Conservation (phyloP, 1,284 basidiomycete species). For the Naganishia liquefaciens region DNA sequence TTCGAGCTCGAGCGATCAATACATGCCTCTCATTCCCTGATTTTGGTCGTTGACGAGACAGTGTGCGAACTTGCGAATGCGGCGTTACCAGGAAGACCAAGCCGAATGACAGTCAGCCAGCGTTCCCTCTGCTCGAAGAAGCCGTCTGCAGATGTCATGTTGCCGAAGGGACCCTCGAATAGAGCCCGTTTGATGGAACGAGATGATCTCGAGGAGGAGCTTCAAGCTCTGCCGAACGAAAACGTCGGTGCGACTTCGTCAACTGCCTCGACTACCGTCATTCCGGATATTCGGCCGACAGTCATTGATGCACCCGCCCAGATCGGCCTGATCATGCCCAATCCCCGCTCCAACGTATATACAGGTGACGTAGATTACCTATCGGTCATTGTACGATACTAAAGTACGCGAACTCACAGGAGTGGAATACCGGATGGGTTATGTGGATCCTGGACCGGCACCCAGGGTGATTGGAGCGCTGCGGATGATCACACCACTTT, state of each 20-base stretch:
- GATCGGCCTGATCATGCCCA: slow-evolving; percentile 52
- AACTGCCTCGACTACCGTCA: neutral
- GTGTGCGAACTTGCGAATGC: too few relatives aligned
- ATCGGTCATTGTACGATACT: neutral
- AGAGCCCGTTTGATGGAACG: too few relatives aligned
- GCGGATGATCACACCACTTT: slow-evolving; percentile 45
- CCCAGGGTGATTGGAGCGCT: slow-evolving; percentile 45
- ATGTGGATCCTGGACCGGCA: slow-evolving; percentile 45
- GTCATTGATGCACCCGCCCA: slow-evolving; percentile 24
- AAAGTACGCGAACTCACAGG: slow-evolving; percentile 31
- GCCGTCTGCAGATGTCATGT: too few relatives aligned
- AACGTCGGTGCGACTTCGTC: neutral
- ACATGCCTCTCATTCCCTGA: too few relatives aligned
- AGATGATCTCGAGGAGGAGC: too few relatives aligned
- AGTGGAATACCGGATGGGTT: slow-evolving; percentile 49
- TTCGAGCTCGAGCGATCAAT: too few relatives aligned
- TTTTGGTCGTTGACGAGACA: too few relatives aligned
- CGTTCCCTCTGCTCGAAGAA: too few relatives aligned
- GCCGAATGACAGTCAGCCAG: too few relatives aligned
- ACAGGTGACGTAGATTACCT: slow-evolving; percentile 38
- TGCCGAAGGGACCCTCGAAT: too few relatives aligned
- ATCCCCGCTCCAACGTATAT: slow-evolving; percentile 44
- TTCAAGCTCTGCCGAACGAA: neutral
- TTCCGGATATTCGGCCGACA: neutral
- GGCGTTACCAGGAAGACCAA: too few relatives aligned